Evolutionary conservation across 1,139 yeast species (phyloP).

Genomic region (Magnusiomyces suaveolens): DNA sequence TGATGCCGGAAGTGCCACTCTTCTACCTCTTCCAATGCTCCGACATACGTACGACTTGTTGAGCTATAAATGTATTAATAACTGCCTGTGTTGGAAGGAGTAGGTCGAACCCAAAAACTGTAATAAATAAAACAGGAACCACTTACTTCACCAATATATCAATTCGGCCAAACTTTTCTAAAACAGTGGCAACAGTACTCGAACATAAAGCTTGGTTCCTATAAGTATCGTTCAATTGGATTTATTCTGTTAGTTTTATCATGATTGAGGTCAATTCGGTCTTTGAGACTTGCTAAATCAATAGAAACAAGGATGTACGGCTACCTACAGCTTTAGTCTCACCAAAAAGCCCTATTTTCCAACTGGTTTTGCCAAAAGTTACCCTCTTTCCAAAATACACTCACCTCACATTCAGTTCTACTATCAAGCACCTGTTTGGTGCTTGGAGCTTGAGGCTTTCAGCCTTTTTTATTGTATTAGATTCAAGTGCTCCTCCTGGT

Average conservation of each 20-base stretch:
- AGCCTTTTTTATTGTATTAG: conserved; percentile 11
- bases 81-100: too few species aligned
- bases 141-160: conserved; percentile 25
- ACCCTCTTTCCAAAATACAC: not conserved
- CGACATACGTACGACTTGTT: conserved; percentile 19
- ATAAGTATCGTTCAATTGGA: too few species aligned
- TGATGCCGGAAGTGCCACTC: conserved; percentile 28
- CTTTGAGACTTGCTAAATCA: too few species aligned
- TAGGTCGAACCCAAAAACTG: too few species aligned
- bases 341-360: too few species aligned
- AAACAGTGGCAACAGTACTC: conserved; percentile 23
- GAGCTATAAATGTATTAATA: too few species aligned
- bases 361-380: too few species aligned
- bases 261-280: too few species aligned
- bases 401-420: conserved; percentile 20
- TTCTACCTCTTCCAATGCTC: conserved; percentile 27
- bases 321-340: too few species aligned
- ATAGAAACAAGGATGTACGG: too few species aligned
- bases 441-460: conserved; percentile 10
- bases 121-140: not conserved
- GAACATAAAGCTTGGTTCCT: conserved; percentile 25
- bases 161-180: conserved; percentile 22
- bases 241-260: not conserved
- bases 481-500: conserved; percentile 14
- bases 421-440: conserved; percentile 19